Evolutionary conservation across 257 asterid species (phyloP), one percentile per base, ranked within the genome.

Genomic region (Salvia hispanica): DNA sequence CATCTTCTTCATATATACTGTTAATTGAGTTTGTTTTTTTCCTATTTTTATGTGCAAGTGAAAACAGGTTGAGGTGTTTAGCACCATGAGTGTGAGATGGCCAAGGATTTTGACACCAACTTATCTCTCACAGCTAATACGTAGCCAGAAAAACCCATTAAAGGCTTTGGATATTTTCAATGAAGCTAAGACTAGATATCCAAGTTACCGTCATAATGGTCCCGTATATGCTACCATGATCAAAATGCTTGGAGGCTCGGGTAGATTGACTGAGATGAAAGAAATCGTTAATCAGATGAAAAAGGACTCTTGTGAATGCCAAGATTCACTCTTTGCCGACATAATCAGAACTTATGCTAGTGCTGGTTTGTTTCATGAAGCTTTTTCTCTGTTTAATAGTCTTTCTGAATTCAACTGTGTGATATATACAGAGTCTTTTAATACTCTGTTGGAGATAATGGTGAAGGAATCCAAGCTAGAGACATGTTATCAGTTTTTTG

Each of bases 331-430:
- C 53, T 81, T 93, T 78, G 87, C 86, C 1, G 63, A 69, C 10
- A 77, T 86, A 48, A 88, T 90, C 72, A 81, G 46, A 75, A 82
- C 92, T 52, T 93, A 88, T 25, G 81, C 83, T 6, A 67, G 65
- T 16, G 84, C 85, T 10, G 94, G 90, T 47, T 75, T 86, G 59
- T 74, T 76, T 7, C 82, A 88, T 43, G 99, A 90, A 72, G 94
- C 95, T n/a, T 58, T 85, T 13, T 82, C 88, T 70, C 88, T 93
- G 9, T 88, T 81, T 75, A 78, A 81, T 8, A 81, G 84, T 62
- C 94, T 86, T 67, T 83, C 87, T 1, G 78, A 90, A 18, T 93
- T 93, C 84, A 90, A 90, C 61, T 93, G 97, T 67, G 93, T 88
- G 67, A 79, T 81, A 70, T 88, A 77, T 80, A 90, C 95, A 7